Evolutionary conservation across 2,329 filamentous ascomycete species (phyloP).

Genomic region (Neofusicoccum laricinum): DNA sequence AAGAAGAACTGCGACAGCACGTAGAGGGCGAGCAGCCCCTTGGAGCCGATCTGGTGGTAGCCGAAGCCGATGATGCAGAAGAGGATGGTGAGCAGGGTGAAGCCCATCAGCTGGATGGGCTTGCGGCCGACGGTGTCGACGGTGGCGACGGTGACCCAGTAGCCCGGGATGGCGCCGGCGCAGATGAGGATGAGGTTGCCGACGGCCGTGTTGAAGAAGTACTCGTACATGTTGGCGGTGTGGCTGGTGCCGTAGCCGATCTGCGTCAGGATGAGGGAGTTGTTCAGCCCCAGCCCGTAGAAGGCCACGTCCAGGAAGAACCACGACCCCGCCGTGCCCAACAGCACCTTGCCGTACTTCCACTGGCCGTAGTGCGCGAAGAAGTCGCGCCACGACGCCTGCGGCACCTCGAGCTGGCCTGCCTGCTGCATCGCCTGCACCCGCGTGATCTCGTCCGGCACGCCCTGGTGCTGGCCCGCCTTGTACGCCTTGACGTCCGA

Average conservation of each 20-base stretch:
- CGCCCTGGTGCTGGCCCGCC: constrained; percentile 59
- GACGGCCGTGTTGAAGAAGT: constrained; percentile 70
- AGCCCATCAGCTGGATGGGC: constrained; percentile 65
- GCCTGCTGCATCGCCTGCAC: constrained; percentile 55
- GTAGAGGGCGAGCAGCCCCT: constrained; percentile 45
- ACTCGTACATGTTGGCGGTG: constrained; percentile 59
- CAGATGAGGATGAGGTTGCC: constrained; percentile 78
- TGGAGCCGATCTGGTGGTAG: constrained; percentile 42
- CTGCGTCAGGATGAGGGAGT: constrained; percentile 65
- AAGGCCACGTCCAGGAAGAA: constrained; percentile 68
- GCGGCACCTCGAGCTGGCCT: constrained; percentile 59
- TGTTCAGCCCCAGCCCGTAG: constrained; percentile 66
- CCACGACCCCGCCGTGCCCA: constrained; percentile 83
- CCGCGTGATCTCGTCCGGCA: constrained; percentile 66
- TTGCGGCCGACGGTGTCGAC: constrained; percentile 75
- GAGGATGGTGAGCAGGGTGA: constrained; percentile 46
- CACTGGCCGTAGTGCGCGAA: constrained; percentile 65
- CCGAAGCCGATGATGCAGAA: constrained; percentile 51
- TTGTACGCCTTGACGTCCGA: constrained; percentile 75
- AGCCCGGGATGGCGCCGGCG: constrained; percentile 75
- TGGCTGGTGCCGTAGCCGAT: constrained; percentile 68
- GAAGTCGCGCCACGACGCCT: constrained; percentile 73
- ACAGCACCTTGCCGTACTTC: constrained; percentile 68
- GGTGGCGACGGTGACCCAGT: constrained; percentile 74
- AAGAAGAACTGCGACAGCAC: constrained; percentile 52